Evolutionary conservation across 805 yeast species (phyloP).

Genomic region (Kregervanrija delftensis): DNA sequence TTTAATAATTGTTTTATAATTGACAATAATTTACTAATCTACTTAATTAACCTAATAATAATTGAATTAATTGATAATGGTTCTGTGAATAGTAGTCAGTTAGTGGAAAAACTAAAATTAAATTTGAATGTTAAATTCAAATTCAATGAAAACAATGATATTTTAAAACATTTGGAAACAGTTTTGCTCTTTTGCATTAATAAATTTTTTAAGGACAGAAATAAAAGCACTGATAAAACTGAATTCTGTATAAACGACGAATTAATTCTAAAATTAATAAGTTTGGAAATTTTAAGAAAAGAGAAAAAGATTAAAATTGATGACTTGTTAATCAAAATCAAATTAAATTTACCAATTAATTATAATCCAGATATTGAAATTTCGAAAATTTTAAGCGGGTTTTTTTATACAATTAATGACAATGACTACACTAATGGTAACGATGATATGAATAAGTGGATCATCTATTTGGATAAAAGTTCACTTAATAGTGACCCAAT

Average conservation of each 20-base stretch:
- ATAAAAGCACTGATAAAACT: neutral
- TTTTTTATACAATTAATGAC: constrained; percentile 24
- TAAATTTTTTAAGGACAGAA: neutral
- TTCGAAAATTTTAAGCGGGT: constrained; percentile 35
- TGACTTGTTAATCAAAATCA: constrained; percentile 61
- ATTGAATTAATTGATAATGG: too few relatives aligned
- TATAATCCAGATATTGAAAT: constrained; percentile 43
- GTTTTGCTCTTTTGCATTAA: neutral
- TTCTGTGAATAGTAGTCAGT: too few relatives aligned
- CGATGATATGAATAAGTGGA: constrained; percentile 18
- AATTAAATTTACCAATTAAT: constrained; percentile 56
- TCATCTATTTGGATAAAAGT: constrained; percentile 48
- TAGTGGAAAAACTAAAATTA: too few relatives aligned
- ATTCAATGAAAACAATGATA: too few relatives aligned
- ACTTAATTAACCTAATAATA: too few relatives aligned
- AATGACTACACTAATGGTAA: constrained; percentile 11
- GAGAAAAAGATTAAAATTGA: constrained; percentile 20
- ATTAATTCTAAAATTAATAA: constrained; percentile 2
- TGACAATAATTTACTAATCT: too few relatives aligned
- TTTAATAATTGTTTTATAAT: too few relatives aligned
- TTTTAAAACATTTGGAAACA: too few relatives aligned
- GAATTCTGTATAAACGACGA: constrained; percentile 1
- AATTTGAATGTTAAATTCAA: too few relatives aligned
- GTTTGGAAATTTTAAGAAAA: constrained; percentile 12
- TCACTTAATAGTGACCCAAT: constrained; percentile 42